Evolutionary conservation across 306 rosid genomes (phyloP), one percentile per base, ranked within the genome.

Genomic region (Prosopis cineraria): DNA sequence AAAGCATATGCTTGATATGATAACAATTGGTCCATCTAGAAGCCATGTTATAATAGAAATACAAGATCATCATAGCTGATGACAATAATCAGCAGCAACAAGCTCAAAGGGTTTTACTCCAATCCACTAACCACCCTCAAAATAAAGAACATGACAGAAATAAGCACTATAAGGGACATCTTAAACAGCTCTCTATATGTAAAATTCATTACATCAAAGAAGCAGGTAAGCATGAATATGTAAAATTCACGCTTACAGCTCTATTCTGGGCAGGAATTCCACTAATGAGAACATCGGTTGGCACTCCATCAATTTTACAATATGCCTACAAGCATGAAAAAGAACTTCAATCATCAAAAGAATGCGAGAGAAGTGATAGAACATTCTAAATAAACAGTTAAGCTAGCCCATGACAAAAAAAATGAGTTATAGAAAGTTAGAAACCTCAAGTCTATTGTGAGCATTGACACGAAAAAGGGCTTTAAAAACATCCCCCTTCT

Each of bases 251-350:
- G 87, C 97, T 91, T 83, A 95, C 98, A 77, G 98, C 98, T 92
- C 98, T 92, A 80, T 92, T 95, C 86, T 95, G 98, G 82, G 90
- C 80, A 7, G 85, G 77, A 79, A 81, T 77, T 80, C 98, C 98
- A 76, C 75, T 68, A 39, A 95, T 76, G 56, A 95, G 89, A 67
- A 93, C 40, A 86, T 95, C 97, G 3, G 84, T 85, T 9, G 95
- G 88, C 63, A 95, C 75, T 67, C 97, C 98, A 59, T 95, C 98
- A 81, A 95, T 85, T 83, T 58, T 87, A 85, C 98, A 95, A 78
- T 92, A 95, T 31, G 97, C 98, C 98, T 94, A 53, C 82, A 34
- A 48, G 39, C 47, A 67, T 47, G 24, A 34, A 45, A 79, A 43
- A 41, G 41, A 30, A 5, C 3, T 20, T 50, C 27, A 79, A 71